phyloP scores from a whole-genome alignment of 176 grass and related monocot species.

The Carex pumila region DNA sequence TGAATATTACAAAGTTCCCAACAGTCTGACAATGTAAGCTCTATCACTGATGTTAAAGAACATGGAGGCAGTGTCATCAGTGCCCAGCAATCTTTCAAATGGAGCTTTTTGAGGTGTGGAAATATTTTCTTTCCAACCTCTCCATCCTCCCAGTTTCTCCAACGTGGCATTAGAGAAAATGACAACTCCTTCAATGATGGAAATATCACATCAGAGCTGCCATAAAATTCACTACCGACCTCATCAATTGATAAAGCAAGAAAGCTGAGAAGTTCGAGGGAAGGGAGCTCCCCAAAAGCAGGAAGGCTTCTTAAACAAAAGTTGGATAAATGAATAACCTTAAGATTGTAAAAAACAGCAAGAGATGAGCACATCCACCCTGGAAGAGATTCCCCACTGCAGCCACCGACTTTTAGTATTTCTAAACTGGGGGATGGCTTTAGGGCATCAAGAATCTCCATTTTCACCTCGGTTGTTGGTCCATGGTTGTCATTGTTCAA shows the following conservation, averaged over 20 bases:
- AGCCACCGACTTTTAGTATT: neutral
- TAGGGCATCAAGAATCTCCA: conserved; percentile 17
- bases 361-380: neutral
- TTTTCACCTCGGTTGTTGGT: too few relatives aligned
- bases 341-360: conserved; percentile 8
- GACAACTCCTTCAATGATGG: conserved; percentile 30
- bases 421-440: neutral
- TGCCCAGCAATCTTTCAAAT: neutral
- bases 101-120: conserved; percentile 26
- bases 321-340: neutral
- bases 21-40: neutral
- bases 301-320: conserved; percentile 25
- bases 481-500: neutral
- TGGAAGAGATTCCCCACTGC: neutral
- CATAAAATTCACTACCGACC: conserved; percentile 31
- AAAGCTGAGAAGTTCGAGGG: conserved; percentile 18
- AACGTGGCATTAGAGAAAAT: neutral
- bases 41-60: neutral
- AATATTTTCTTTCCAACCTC: neutral
- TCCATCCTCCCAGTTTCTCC: neutral
- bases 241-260: neutral
- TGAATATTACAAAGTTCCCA: neutral
- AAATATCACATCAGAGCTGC: conserved; percentile 16
- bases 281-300: conserved; percentile 31
- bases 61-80: neutral